These are phyloP conservation scores for Micractinium conductrix DNA, from an alignment of 139 green algal species.

Conservation along the genomic window DNA sequence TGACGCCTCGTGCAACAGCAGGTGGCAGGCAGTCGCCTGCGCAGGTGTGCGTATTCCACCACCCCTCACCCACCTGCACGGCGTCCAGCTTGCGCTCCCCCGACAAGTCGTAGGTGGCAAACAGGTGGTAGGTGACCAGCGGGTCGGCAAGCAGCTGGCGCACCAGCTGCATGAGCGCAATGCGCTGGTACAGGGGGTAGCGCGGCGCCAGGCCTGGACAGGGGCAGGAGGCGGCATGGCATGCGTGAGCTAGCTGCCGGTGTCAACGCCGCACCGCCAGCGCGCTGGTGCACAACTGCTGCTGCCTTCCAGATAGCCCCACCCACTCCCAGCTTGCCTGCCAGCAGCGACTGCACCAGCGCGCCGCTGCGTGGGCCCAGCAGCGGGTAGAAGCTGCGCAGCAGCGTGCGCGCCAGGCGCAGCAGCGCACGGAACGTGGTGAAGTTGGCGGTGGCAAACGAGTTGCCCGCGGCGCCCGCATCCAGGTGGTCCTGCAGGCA, in stretches of 20 bases:
- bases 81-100: constrained; percentile 54
- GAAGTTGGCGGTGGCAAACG: constrained; percentile 47
- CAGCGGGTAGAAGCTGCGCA: constrained; percentile 53
- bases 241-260: too few species aligned
- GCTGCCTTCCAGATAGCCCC: too few species aligned
- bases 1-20: too few species aligned
- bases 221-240: not conserved
- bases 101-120: constrained; percentile 54
- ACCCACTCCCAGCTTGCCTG: constrained; percentile 4
- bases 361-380: constrained; percentile 38
- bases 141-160: constrained; percentile 54
- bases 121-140: constrained; percentile 59
- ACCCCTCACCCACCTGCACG: constrained; percentile 23
- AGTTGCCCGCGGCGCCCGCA: constrained; percentile 47
- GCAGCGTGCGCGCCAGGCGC: constrained; percentile 56
- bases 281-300: too few species aligned
- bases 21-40: too few species aligned
- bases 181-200: constrained; percentile 51
- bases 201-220: constrained; percentile 7
- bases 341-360: constrained; percentile 64
- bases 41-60: not conserved
- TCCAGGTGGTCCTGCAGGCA: constrained; percentile 49
- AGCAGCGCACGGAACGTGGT: constrained; percentile 60
- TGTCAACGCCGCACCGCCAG: too few species aligned
- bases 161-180: constrained; percentile 59